Percentiles rank a stretch among this genome's conserved stretches.
Evolutionary conservation across 441 rosid genomes (phyloP).

Genomic region (Jatropha podagrica): DNA sequence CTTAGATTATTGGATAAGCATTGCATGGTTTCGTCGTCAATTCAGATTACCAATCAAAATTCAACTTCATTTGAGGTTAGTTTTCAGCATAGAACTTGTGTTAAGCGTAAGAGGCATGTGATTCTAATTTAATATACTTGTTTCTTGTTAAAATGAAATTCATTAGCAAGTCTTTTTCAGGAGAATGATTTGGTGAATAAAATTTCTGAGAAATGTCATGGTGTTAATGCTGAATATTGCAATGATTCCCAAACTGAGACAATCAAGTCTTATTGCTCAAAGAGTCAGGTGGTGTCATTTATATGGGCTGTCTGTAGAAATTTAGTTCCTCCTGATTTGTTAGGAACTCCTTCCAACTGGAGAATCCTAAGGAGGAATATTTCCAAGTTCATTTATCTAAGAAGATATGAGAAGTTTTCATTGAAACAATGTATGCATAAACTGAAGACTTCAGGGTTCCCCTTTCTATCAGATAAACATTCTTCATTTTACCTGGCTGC

Average conservation of each 20-base stretch:
- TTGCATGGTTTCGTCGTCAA: slow-evolving; percentile 43
- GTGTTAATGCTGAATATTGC: slow-evolving; percentile 23
- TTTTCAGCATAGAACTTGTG: slow-evolving; percentile 8
- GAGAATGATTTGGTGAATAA: slow-evolving; percentile 22
- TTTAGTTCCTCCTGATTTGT: slow-evolving; percentile 68
- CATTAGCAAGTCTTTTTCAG: slow-evolving; percentile 31
- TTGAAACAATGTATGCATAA: slow-evolving; percentile 60
- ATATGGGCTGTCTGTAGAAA: slow-evolving; percentile 82
- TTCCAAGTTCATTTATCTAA: slow-evolving; percentile 56
- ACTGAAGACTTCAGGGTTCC: slow-evolving; percentile 53
- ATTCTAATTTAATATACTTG: slow-evolving; percentile 15
- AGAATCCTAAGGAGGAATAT: slow-evolving; percentile 67
- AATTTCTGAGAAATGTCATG: slow-evolving; percentile 24
- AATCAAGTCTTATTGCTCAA: slow-evolving; percentile 51
- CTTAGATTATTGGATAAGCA: slow-evolving; percentile 64
- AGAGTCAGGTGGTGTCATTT: slow-evolving; percentile 73
- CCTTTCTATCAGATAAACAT: slow-evolving; percentile 47
- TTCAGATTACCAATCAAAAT: slow-evolving; percentile 30
- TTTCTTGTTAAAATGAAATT: slow-evolving; percentile 7
- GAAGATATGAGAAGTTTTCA: slow-evolving; percentile 74
- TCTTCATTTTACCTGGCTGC: slow-evolving; percentile 29
- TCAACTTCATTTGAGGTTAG: slow-evolving; percentile 47
- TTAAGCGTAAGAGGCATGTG: slow-evolving; percentile 6
- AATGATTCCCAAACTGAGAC: slow-evolving; percentile 33
- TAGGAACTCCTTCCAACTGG: slow-evolving; percentile 70